Evolutionary conservation across 176 grass and related monocot genomes (phyloP).

Genomic region (Chrysopogon serrulatus): DNA sequence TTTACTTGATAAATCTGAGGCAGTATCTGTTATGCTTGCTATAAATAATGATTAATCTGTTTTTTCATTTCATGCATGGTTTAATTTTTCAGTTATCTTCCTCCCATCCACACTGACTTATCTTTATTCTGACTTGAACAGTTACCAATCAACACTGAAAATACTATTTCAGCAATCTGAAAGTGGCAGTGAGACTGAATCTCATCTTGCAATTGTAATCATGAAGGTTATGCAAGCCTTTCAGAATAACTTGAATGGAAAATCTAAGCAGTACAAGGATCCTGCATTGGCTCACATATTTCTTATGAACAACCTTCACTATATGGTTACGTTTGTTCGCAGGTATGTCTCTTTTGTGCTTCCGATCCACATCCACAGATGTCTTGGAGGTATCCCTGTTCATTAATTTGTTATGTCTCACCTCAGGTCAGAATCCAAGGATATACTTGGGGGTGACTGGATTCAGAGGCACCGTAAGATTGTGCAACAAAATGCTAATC

Average conservation of each 20-base stretch:
- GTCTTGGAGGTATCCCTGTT: not conserved
- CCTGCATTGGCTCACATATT: conserved; percentile 72
- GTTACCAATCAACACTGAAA: conserved; percentile 69
- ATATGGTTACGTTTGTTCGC: conserved; percentile 71
- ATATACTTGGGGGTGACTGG: conserved; percentile 88
- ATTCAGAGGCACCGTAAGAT: conserved; percentile 74
- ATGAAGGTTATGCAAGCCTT: conserved; percentile 81
- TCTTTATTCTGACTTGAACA: conserved; percentile 32
- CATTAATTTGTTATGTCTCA: not conserved
- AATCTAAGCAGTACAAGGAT: conserved; percentile 88
- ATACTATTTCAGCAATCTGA: conserved; percentile 66
- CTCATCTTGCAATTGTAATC: conserved; percentile 58
- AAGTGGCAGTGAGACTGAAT: conserved; percentile 50
- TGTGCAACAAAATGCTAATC: conserved; percentile 81
- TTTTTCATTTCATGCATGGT: not conserved
- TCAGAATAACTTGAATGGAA: conserved; percentile 75
- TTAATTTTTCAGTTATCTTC: conserved; percentile 12
- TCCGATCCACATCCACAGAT: conserved; percentile 4
- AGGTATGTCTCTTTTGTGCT: conserved; percentile 45
- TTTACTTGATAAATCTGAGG: not conserved
- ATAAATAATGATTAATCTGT: not conserved
- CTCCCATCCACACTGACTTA: not conserved
- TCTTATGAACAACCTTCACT: conserved; percentile 92
- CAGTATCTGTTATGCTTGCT: conserved; percentile 1
- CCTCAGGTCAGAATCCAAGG: conserved; percentile 84